Base-by-base conservation (phyloP, 495 filamentous ascomycete species). In the Penicillium ucsense region DNA sequence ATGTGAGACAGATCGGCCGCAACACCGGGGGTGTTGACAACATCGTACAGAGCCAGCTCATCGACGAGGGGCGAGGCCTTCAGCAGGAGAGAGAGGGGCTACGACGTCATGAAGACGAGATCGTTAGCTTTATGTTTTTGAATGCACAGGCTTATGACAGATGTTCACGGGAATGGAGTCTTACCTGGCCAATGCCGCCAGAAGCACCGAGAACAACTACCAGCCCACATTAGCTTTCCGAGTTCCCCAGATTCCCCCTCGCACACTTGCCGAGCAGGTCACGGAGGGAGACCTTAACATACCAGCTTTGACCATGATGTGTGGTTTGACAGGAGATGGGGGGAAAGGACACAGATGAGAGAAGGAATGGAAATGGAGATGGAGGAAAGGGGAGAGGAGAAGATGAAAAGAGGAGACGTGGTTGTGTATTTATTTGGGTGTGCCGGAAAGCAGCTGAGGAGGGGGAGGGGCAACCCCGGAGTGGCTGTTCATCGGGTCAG, bases 161-260 rank as follows among this genome's bases (percentile, higher is more conserved):
- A 45, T 35, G 27, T 45, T 20, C 12, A 48, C 27, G 34, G 12
- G 29, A 20, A 7, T 34, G 34, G 8, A 31, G 27, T 38, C 53
- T 51, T 60, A 95, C 92, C 81, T 98, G 92, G 70, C 92, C 92
- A 80, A 98, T 97, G 72, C 92, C 92, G 72, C 92, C 92, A 64
- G 92, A 84, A 61, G 92, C 92, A 60, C 92, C 92, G 65, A 90
- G 86, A 75, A 98, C 91, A 71, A 88, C 89, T 92, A 45, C 8
- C 30, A 35, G 51, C 33, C 20, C 41, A 30, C 32, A 30, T 51
- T 38, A 47, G 39, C 35, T 20, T 20, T 20, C 2, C 20, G 20
- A 20, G 20, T 20, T 20, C 20, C 20, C 20, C 20, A 20, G 20
- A 20, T 20, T 20, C 20, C 20, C 20, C 20, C 20, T 20, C 20